Evolutionary conservation across 192 early-diverging fungal genomes (phyloP), one percentile per base, ranked within the genome.

Genomic region (Podila epigama): DNA sequence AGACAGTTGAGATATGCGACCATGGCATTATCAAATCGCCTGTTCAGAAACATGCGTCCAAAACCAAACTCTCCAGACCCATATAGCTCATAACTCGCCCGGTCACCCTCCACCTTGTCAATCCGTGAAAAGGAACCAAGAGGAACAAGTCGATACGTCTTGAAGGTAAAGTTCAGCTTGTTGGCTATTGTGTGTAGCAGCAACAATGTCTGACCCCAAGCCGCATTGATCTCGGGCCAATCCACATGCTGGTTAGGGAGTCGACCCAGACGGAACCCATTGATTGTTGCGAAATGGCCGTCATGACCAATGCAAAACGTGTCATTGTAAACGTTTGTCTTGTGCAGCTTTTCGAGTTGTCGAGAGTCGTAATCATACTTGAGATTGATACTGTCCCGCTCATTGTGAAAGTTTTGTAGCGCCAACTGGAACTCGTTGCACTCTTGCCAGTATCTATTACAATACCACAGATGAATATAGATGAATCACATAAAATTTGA

Each of bases 161-260:
- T 81, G 75, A 98, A 97, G 32, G 88, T 86, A 68, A 95, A 94
- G 13, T 89, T 87, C 5, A 97, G 84, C 63, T 93, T 92, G 62
- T 89, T 89, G 11, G 94, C 95, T 27, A 97, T 86, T 0, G 94
- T 95, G 73, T 96, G 92, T 25, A 98, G 66, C 58, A 98, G 81
- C 25, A 98, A 79, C 36, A 95, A 60, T 6, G 93, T 86, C 67
- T 97, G 96, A 20, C 97, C 97, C 92, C 95, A 92, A 2, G 93
- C 97, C 0, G 97, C 95, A 82, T 98, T 98, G 59, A 98, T 96
- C 82, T 98, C 97, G 27, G 80, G 84, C 97, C 97, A 98, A 39
- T 97, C 96, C 33, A 98, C 95, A 35, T 84, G 86, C 66, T 93
- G 87, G 6, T 82, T 81, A 11, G 90, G 86, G 12, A 95, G 84